phyloP scores from a whole-genome alignment of 1,284 basidiomycete genomes.

The Pyrrhoderma noxium region DNA sequence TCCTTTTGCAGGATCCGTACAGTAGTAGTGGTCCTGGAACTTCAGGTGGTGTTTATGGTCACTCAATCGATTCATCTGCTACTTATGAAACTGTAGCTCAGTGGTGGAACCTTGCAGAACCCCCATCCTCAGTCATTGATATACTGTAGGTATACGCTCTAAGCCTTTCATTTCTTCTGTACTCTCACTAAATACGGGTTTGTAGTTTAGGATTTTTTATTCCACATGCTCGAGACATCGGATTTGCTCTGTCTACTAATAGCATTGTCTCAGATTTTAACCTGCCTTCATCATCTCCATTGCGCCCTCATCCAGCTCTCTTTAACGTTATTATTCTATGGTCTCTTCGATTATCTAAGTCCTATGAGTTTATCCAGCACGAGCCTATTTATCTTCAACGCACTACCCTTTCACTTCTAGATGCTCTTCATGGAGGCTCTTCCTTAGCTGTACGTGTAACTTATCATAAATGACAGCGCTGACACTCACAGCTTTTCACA shows the following conservation, averaged over 20 bases:
- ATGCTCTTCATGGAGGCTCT: constrained; percentile 31
- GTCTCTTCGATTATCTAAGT: constrained; percentile 35
- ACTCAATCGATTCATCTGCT: not conserved
- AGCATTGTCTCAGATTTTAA: constrained; percentile 25
- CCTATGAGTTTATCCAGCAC: constrained; percentile 21
- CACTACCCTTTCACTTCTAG: constrained; percentile 33
- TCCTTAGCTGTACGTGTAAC: constrained; percentile 14
- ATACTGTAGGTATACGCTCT: constrained; percentile 19
- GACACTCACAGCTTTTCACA: not conserved
- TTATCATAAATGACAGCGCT: not conserved
- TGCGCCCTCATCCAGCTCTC: constrained; percentile 40
- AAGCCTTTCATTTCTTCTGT: constrained; percentile 2
- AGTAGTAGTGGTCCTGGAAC: not conserved
- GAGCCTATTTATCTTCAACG: constrained; percentile 36
- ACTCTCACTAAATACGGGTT: not conserved
- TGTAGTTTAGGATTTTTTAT: constrained; percentile 18
- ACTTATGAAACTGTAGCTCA: not conserved
- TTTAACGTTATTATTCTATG: constrained; percentile 42
- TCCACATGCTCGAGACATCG: constrained; percentile 24
- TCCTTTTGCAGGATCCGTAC: constrained; percentile 14
- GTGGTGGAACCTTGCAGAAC: constrained; percentile 19
- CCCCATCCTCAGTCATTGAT: constrained; percentile 15
- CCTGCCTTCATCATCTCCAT: constrained; percentile 29
- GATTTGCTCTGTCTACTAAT: constrained; percentile 29
- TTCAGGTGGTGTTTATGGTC: not conserved